Percentiles rank a stretch among this genome's conserved stretches.
These are phyloP conservation scores for Cryptococcus sp. DNA, from an alignment of 1,284 basidiomycete genomes.

Conservation along the genomic window DNA sequence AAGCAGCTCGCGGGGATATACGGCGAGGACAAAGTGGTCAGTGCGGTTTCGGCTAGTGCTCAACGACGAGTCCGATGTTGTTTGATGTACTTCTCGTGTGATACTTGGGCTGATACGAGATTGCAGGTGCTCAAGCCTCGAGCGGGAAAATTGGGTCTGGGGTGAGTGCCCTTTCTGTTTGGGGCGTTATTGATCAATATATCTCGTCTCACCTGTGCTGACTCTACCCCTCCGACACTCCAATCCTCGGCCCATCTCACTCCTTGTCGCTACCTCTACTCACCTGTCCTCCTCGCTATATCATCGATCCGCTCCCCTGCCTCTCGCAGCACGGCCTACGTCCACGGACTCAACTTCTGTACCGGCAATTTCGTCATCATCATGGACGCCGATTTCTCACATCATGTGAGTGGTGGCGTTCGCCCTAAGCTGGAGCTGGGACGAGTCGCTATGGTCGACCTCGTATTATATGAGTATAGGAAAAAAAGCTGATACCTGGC, in stretches of 20 bases:
- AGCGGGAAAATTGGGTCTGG: slow-evolving; percentile 83
- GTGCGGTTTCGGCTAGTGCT: neutral
- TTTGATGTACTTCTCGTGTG: no score
- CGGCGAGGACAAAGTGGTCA: slow-evolving; percentile 78
- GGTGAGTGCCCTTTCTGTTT: slow-evolving; percentile 58
- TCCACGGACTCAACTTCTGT: slow-evolving; percentile 83
- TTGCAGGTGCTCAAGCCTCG: slow-evolving; percentile 74
- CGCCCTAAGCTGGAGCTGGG: neutral
- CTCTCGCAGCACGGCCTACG: slow-evolving; percentile 74
- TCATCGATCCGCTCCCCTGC: no score
- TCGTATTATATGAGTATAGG: no score
- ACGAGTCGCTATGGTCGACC: neutral
- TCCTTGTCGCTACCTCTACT: no score
- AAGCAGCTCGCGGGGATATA: slow-evolving; percentile 72
- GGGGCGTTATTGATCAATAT: neutral
- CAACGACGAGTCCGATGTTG: no score
- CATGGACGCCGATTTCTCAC: slow-evolving; percentile 95
- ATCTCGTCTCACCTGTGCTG: neutral
- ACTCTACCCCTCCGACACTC: no score
- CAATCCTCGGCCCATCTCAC: no score
- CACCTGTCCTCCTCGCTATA: no score
- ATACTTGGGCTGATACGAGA: no score
- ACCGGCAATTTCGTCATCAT: slow-evolving; percentile 93
- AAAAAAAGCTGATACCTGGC: no score
- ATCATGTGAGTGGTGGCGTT: slow-evolving; percentile 66